Evolutionary conservation across 1,284 basidiomycete genomes (phyloP), one percentile per base, ranked within the genome.

Genomic region (Amylostereum areolatum): DNA sequence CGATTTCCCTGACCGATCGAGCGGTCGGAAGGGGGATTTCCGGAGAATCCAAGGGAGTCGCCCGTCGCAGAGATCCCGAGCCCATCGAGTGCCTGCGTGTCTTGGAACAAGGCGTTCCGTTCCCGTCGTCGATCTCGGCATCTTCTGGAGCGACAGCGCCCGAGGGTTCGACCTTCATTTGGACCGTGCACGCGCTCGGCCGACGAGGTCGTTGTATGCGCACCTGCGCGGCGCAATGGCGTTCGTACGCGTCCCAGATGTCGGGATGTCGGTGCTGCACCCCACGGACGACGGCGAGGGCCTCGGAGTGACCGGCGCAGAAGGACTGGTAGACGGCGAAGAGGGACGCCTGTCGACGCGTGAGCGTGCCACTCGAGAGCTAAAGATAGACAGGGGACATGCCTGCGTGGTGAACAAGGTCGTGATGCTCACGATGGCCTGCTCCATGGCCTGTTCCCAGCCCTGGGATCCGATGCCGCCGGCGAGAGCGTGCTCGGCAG

Each of bases 181-280:
- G n/a, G n/a, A n/a, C n/a, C n/a, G n/a, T n/a, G n/a, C n/a, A n/a
- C n/a, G 37, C 27, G 4, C 41, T 12, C 41, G 7, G 12, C n/a
- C 41, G 41, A 27, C 28, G 41, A n/a, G 11, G 25, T 7, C 41
- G 41, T 28, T 8, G 25, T 7, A 43, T 24, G 33, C 41, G 30
- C 32, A 54, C 34, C 31, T 48, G 45, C 0, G 27, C 31, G 2
- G 52, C 47, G 47, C 68, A 95, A 9, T 78, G 81, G 48, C 84
- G 80, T 61, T 96, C 93, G 59, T 85, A 95, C 8, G 77, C 72
- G 31, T 87, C 83, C 83, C 91, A 94, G 59, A 93, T 90, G 0
- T 75, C 58, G 1, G 81, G 72, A 60, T 78, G 71, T 37, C 75
- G 75, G 47, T 78, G 72, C 45, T 83, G 78, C 7, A 83, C 73